Evolutionary conservation across 257 asterid genomes (phyloP), one percentile per base, ranked within the genome.

Genomic region (Parsonsia alboflavescens): DNA sequence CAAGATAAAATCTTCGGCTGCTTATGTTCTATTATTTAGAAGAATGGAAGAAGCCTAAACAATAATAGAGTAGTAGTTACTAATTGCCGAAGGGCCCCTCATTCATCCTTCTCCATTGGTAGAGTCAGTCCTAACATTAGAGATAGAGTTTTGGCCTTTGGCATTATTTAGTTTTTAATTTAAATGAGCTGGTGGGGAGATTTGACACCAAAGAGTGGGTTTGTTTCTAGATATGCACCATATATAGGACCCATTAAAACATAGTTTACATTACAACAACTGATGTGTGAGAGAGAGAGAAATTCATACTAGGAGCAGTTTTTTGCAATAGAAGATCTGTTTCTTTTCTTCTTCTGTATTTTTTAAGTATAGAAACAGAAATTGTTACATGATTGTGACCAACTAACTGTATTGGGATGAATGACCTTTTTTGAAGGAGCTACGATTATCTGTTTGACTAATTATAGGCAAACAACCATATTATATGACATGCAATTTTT

Each of bases 1-100:
- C 83, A 89, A 87, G 93, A 88, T 93, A 84, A 93, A 88, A 84
- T 88, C 93, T 75, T 88, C 96, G 7, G 93, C 97, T 44, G 96
- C 98, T 36, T 93, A 93, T 84, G 95, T 93, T 78, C 80, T 93
- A 65, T 93, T 89, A 74, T 91, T 89, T 54, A 89, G 93, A 87
- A 87, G 95, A 88, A 85, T 91, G 41, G 87, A 87, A 83, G 93
- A 90, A 56, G 75, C 58, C 80, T 74, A 79, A 33, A 33, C 39
- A 33, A 77, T 77, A 49, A 17, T 81, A 78, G 86, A 45, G 62
- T 33, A 77, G 73, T 73, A 50, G 85, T 68, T 73, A 76, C 85
- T 74, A 82, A 79, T 67, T 49, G 64, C 63, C 53, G 75, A 74
- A 62, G 39, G 39, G 39, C 39, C 84, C 70, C 73, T 72, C 77